Conservation (phyloP, 2,329 filamentous ascomycete genomes). For the Xylariales sp. region DNA sequence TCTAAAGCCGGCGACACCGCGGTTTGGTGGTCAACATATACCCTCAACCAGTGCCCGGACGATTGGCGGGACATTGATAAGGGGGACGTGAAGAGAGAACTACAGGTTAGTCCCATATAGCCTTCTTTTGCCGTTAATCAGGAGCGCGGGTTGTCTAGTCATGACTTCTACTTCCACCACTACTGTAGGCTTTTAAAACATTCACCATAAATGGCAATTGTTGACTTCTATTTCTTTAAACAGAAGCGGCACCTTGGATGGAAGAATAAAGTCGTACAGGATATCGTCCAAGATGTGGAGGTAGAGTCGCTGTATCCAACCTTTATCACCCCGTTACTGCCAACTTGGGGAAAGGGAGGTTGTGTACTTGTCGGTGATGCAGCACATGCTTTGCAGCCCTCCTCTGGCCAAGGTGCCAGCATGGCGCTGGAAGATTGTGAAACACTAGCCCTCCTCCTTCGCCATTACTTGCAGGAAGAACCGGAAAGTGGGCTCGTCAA, state of each 20-base stretch:
- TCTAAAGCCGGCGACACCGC: constrained; percentile 27
- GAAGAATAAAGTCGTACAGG: constrained; percentile 29
- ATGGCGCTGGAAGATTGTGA: constrained; percentile 37
- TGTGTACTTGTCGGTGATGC: constrained; percentile 38
- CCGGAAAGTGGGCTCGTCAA: constrained; percentile 7
- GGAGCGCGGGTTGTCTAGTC: background rate
- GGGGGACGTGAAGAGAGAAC: constrained; percentile 30
- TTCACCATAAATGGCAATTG: background rate
- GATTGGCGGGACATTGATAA: constrained; percentile 37
- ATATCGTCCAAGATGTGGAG: constrained; percentile 33
- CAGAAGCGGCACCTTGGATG: constrained; percentile 32
- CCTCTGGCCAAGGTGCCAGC: constrained; percentile 35
- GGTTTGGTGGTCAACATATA: constrained; percentile 35
- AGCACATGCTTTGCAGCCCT: constrained; percentile 36
- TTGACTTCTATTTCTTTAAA: background rate
- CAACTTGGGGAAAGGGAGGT: constrained; percentile 36
- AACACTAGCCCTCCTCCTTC: constrained; percentile 28
- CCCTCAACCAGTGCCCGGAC: constrained; percentile 29
- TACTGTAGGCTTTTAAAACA: background rate
- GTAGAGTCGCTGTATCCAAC: constrained; percentile 33
- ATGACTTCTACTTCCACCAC: background rate
- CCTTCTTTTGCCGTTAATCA: background rate
- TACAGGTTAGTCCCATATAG: constrained; percentile 24
- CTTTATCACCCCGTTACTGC: constrained; percentile 32
- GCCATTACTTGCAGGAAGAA: constrained; percentile 23